A percentile compares a stretch with the other conserved stretches of the same genome.
Evolutionary conservation across 1,139 yeast genomes (phyloP).

Genomic region (Geotrichum carabidarum): DNA sequence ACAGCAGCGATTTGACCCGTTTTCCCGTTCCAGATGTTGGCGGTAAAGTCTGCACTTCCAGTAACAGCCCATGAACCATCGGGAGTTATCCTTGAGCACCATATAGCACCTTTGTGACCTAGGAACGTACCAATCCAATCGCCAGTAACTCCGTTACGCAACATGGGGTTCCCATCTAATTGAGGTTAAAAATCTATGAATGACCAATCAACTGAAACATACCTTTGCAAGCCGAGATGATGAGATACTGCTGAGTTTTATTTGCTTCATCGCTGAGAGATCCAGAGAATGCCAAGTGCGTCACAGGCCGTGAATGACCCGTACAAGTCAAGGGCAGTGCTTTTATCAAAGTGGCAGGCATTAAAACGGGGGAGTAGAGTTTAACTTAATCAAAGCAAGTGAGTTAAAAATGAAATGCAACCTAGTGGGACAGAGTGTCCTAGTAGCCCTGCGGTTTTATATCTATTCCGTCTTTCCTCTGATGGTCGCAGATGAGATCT

Average conservation of each 20-base stretch:
- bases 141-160: constrained; percentile 39
- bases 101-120: constrained; percentile 40
- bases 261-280: constrained; percentile 16
- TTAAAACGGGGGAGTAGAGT: too few relatives aligned
- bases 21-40: constrained; percentile 36
- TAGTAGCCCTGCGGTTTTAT: too few relatives aligned
- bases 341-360: constrained; percentile 23
- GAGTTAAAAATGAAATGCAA: too few relatives aligned
- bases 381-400: too few relatives aligned
- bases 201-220: constrained; percentile 6
- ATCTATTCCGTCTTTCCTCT: too few relatives aligned
- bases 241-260: constrained; percentile 21
- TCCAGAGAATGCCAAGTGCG: constrained; percentile 36
- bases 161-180: constrained; percentile 39
- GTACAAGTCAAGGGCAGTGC: constrained; percentile 38
- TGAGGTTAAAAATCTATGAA: background rate
- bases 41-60: constrained; percentile 40
- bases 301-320: constrained; percentile 41
- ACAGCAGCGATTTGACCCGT: constrained; percentile 30
- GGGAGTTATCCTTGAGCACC: constrained; percentile 36
- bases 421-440: too few relatives aligned
- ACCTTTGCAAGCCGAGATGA: constrained; percentile 40
- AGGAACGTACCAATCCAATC: constrained; percentile 41
- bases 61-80: constrained; percentile 33
- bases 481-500: too few relatives aligned